phyloP scores from a whole-genome alignment of 768 basidiomycete species.

The Tricholoma sp. region DNA sequence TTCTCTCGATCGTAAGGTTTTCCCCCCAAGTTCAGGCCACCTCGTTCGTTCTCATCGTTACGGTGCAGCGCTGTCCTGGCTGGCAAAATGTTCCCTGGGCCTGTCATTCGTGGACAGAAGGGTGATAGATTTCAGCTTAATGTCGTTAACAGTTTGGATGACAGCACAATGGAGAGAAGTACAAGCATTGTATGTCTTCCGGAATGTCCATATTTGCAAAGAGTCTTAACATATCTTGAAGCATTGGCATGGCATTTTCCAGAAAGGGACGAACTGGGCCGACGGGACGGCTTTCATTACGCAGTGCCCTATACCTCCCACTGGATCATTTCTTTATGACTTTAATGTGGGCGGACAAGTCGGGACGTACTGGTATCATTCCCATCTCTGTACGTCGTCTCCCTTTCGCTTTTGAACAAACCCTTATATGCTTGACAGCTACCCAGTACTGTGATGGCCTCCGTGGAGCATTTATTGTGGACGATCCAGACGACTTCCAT shows the following conservation, averaged over 20 bases:
- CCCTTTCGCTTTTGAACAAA: neutral
- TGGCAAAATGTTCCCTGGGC: slow-evolving; percentile 22
- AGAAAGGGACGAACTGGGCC: slow-evolving; percentile 26
- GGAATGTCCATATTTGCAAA: no score
- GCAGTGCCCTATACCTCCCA: slow-evolving; percentile 37
- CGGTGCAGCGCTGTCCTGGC: slow-evolving; percentile 18
- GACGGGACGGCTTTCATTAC: slow-evolving; percentile 33
- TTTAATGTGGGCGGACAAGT: slow-evolving; percentile 21
- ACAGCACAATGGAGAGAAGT: slow-evolving; percentile 13
- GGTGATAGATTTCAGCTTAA: slow-evolving; percentile 20
- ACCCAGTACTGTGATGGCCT: slow-evolving; percentile 46
- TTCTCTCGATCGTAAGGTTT: slow-evolving; percentile 12
- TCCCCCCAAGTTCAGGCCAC: no score
- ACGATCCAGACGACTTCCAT: slow-evolving; percentile 31
- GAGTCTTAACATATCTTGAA: neutral
- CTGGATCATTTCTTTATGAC: slow-evolving; percentile 31
- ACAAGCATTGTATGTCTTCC: slow-evolving; percentile 14
- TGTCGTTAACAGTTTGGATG: slow-evolving; percentile 16
- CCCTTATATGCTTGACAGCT: slow-evolving; percentile 20
- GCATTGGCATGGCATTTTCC: slow-evolving; percentile 45
- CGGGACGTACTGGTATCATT: slow-evolving; percentile 26
- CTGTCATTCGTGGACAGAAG: slow-evolving; percentile 23
- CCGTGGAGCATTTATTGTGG: slow-evolving; percentile 32
- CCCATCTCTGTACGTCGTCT: slow-evolving; percentile 17
- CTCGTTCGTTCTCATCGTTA: neutral